These are phyloP conservation scores for Daedalea quercina DNA, from an alignment of 768 basidiomycete genomes.

Conservation along the genomic window DNA sequence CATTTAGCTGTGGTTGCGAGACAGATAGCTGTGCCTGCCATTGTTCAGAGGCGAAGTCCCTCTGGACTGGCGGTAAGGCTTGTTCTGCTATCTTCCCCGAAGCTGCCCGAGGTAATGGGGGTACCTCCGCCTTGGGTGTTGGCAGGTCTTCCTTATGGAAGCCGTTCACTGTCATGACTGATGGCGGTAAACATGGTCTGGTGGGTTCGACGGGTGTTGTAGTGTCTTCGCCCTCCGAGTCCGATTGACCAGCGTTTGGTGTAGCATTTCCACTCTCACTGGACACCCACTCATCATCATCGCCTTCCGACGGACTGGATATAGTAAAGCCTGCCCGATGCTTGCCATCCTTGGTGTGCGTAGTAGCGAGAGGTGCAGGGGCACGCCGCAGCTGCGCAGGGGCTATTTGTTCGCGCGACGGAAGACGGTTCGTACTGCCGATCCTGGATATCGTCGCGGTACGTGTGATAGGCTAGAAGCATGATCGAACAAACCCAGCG, in stretches of 20 bases:
- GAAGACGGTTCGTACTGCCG: slow-evolving; percentile 19
- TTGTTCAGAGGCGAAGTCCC: slow-evolving; percentile 9
- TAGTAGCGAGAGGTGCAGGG: slow-evolving; percentile 9
- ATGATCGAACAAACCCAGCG: not conserved
- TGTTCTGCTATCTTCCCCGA: not conserved
- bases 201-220: slow-evolving; percentile 21
- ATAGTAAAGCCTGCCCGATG: slow-evolving; percentile 54
- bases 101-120: slow-evolving; percentile 18
- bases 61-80: not conserved
- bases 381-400: slow-evolving; percentile 16
- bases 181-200: slow-evolving; percentile 9
- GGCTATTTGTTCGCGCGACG: slow-evolving; percentile 19
- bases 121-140: slow-evolving; percentile 23
- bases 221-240: slow-evolving; percentile 34
- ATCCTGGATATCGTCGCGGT: slow-evolving; percentile 17
- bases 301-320: slow-evolving; percentile 40
- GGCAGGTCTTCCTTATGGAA: slow-evolving; percentile 16
- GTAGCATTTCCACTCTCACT: slow-evolving; percentile 73
- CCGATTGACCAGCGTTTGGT: slow-evolving; percentile 35
- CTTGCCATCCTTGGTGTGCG: slow-evolving; percentile 14
- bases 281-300: slow-evolving; percentile 63
- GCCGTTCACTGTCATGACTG: slow-evolving; percentile 11
- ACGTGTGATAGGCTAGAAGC: slow-evolving; percentile 14
- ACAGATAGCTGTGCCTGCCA: not conserved
- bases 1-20: not conserved